Base-by-base conservation (phyloP, 2,329 filamentous ascomycete genomes). In the Colletotrichum scovillei region DNA sequence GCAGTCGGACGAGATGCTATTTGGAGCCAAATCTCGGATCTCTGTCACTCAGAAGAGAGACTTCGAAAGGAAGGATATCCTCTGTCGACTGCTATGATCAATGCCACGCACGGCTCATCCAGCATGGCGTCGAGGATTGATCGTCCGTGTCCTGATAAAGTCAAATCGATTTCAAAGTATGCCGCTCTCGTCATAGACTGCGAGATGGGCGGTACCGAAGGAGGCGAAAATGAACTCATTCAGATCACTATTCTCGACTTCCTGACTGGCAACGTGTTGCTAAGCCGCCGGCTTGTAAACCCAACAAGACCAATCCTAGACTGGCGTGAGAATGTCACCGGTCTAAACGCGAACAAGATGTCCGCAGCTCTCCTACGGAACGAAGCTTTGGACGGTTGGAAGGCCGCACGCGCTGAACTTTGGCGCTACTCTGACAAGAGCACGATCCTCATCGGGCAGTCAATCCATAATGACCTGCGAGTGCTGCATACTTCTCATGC, bases 361-460 rank as follows among this genome's bases (percentile, higher is more conserved):
- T 53, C 58, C 2, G 12, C 63, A 11, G 69, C 73, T 4, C 46
- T 63, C 5, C 2, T 3, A 3, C 26, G 24, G 8, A 32, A 69
- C 22, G 55, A 79, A 22, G 79, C 79, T 2, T 74, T 89, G 4
- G 11, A 73, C 0, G 84, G 85, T 0, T 88, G 86, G 84, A 64
- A 79, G 32, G 82, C 76, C 4, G 88, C 87, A 2, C 84, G 87
- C 2, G 68, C 76, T 3, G 78, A 78, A 57, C 77, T 89, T 5
- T 87, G 84, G 79, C 75, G 80, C 24, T 79, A 81, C 67, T 81
- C 86, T 42, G 84, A 88, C 72, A 69, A 73, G 0, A 67, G 84
- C 8, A 89, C 88, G 0, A 80, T 89, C 2, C 76, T 89, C 8
- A 77, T 88, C 9, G 88, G 88, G 1, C 88, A 89, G 63, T 78